Percentiles rank a stretch among this genome's conserved stretches.
Conservation (phyloP, 2,329 filamentous ascomycete genomes). For the Epichloe hybrida region DNA sequence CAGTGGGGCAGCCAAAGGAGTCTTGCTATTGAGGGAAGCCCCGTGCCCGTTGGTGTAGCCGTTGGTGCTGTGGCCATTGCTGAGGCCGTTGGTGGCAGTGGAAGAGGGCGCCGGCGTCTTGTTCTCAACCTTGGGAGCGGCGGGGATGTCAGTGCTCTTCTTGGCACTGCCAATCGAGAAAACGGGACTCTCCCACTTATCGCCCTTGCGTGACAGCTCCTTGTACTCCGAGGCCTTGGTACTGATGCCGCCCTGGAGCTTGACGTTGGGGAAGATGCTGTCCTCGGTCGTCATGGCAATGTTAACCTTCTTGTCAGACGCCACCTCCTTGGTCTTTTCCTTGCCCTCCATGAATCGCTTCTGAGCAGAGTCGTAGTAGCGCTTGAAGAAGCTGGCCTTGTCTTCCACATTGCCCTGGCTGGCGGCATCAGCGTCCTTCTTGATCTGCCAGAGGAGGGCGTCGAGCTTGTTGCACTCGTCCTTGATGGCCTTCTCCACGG, state of each 20-base stretch:
- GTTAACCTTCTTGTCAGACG: constrained; percentile 55
- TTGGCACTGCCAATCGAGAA: constrained; percentile 74
- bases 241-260: constrained; percentile 70
- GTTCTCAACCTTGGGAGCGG: constrained; percentile 34
- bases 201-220: constrained; percentile 73
- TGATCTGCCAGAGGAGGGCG: constrained; percentile 57
- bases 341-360: constrained; percentile 62
- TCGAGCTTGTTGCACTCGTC: constrained; percentile 70
- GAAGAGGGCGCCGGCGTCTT: constrained; percentile 22
- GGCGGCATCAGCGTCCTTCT: constrained; percentile 66
- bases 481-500: constrained; percentile 77
- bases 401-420: constrained; percentile 56
- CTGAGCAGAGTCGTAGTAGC: constrained; percentile 66
- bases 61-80: constrained; percentile 11
- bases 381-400: constrained; percentile 70
- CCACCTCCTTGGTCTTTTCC: constrained; percentile 53
- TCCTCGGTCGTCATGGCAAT: constrained; percentile 54
- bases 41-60: constrained; percentile 6
- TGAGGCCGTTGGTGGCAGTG: constrained; percentile 9
- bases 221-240: constrained; percentile 91
- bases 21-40: constrained; percentile 5
- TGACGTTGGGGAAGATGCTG: constrained; percentile 76
- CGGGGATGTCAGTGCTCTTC: constrained; percentile 59
- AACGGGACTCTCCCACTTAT: constrained; percentile 88
- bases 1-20: neutral